These are phyloP conservation scores for Akanthomyces lecanii DNA, from an alignment of 2,329 filamentous ascomycete species.

Conservation along the genomic window DNA sequence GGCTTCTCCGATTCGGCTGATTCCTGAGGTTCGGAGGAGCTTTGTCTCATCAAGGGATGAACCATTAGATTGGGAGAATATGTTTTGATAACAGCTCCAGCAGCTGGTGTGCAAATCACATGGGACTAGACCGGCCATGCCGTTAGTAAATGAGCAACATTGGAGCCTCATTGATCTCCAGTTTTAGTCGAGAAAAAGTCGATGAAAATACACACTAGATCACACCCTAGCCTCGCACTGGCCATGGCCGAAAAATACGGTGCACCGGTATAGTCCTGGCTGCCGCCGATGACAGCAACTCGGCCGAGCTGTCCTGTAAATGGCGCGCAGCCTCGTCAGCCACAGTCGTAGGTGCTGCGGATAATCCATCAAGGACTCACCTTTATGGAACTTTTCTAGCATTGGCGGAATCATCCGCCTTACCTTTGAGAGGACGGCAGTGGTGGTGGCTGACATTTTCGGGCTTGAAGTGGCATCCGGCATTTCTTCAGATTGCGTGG, in stretches of 20 bases:
- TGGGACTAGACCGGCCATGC: slow-evolving; percentile 57
- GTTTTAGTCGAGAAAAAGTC: not conserved
- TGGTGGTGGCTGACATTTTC: slow-evolving; percentile 65
- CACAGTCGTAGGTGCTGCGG: not conserved
- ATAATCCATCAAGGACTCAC: slow-evolving; percentile 38
- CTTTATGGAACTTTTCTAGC: slow-evolving; percentile 95
- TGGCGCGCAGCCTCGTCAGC: not conserved
- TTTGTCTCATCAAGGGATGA: slow-evolving; percentile 88
- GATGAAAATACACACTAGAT: slow-evolving; percentile 61
- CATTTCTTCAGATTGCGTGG: slow-evolving; percentile 9
- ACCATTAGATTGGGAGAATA: slow-evolving; percentile 99
- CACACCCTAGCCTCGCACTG: slow-evolving; percentile 81
- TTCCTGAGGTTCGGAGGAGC: slow-evolving; percentile 42
- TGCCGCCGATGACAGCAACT: slow-evolving; percentile 90
- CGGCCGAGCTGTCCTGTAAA: slow-evolving; percentile 83
- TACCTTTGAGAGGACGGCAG: slow-evolving; percentile 72
- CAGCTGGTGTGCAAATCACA: slow-evolving; percentile 90
- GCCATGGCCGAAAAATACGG: slow-evolving; percentile 99
- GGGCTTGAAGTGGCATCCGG: slow-evolving; percentile 20
- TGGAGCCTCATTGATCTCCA: not conserved
- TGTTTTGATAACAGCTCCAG: slow-evolving; percentile 86
- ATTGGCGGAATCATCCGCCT: slow-evolving; percentile 91
- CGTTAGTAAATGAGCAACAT: not conserved
- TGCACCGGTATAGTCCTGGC: slow-evolving; percentile 92
- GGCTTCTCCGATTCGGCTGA: slow-evolving; percentile 37